Conservation (phyloP, 352 stramenopile genomes). For the Pythium vanterpoolii region DNA sequence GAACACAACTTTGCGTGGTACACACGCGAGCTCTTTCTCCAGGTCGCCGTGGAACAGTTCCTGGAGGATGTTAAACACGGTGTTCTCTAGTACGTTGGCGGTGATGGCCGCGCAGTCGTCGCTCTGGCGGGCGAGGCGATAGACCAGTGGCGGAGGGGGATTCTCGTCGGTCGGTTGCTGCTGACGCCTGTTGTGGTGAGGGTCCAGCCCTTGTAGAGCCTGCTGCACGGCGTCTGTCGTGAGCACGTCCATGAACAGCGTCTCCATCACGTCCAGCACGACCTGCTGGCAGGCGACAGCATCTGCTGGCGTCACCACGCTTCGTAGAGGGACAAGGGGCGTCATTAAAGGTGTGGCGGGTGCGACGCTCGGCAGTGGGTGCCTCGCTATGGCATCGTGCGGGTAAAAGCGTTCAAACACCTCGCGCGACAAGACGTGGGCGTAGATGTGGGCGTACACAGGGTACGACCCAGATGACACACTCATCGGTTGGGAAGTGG, state of each 20-base stretch:
- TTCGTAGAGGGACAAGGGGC: not conserved
- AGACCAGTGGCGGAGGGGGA: conserved; percentile 6
- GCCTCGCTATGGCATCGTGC: conserved; percentile 28
- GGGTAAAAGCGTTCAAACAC: conserved; percentile 54
- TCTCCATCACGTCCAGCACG: conserved; percentile 54
- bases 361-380: conserved; percentile 26
- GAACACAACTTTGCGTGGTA: conserved; percentile 60
- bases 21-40: conserved; percentile 58
- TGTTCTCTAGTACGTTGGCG: conserved; percentile 67
- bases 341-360: not conserved
- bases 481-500: too few species aligned
- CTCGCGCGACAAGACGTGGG: conserved; percentile 46
- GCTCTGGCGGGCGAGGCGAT: conserved; percentile 33
- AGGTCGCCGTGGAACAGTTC: conserved; percentile 80
- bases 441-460: conserved; percentile 52
- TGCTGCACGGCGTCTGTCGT: conserved; percentile 45
- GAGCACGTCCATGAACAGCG: conserved; percentile 55
- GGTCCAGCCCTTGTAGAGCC: conserved; percentile 32
- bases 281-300: conserved; percentile 35
- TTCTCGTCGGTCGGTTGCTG: conserved; percentile 23
- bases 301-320: not conserved
- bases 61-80: conserved; percentile 76
- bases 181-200: too few species aligned
- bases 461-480: conserved; percentile 11
- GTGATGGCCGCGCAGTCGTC: conserved; percentile 70